phyloP scores from a whole-genome alignment of 495 filamentous ascomycete genomes.

The Baudoinia panamericana region DNA sequence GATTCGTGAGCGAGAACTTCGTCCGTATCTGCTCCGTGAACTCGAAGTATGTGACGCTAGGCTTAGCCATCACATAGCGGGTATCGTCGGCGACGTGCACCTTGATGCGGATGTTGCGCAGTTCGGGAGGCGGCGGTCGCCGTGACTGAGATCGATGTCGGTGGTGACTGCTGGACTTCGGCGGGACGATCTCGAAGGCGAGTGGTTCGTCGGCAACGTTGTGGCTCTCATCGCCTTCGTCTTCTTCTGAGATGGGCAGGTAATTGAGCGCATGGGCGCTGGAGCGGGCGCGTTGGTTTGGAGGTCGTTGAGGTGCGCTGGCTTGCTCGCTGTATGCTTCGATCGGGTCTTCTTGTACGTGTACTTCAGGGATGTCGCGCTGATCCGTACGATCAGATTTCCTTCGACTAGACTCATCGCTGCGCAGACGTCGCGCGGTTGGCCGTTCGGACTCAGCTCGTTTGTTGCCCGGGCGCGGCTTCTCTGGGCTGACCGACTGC shows the following conservation, averaged over 20 bases:
- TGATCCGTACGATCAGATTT: not conserved
- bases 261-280: conserved; percentile 6
- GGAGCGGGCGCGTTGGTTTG: conserved; percentile 8
- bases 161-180: conserved; percentile 19
- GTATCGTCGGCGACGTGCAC: conserved; percentile 85
- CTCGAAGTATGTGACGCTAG: conserved; percentile 58
- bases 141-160: conserved; percentile 24
- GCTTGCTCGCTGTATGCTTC: conserved; percentile 8
- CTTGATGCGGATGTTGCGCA: conserved; percentile 67
- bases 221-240: conserved; percentile 47
- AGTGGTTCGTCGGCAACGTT: conserved; percentile 52
- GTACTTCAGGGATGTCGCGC: conserved; percentile 8
- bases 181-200: conserved; percentile 71
- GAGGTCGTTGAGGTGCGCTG: not conserved
- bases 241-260: conserved; percentile 37
- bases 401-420: conserved; percentile 12
- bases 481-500: conserved; percentile 14
- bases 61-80: conserved; percentile 79
- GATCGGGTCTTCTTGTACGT: conserved; percentile 14
- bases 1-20: conserved; percentile 62
- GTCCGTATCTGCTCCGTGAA: conserved; percentile 64
- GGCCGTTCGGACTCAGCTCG: conserved; percentile 30
- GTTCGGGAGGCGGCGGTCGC: conserved; percentile 30
- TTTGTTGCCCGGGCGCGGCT: conserved; percentile 23
- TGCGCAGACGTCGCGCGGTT: conserved; percentile 13